Evolutionary conservation across 495 filamentous ascomycete genomes (phyloP).

Genomic region (Xylaria longipes): DNA sequence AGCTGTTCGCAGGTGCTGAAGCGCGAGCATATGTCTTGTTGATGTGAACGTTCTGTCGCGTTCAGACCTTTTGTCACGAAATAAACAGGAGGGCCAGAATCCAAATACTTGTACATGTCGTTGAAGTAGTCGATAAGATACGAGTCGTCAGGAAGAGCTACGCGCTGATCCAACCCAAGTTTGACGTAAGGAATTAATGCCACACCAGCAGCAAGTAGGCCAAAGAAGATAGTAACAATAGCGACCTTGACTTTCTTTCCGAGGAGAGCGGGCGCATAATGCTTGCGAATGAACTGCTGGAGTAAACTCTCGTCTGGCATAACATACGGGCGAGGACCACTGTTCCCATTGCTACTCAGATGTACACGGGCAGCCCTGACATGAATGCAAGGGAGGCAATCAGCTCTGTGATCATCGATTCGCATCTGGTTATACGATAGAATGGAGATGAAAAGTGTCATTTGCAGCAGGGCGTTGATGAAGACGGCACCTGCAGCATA

Average conservation of each 20-base stretch:
- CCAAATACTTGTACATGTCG: conserved; percentile 91
- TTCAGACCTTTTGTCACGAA: conserved; percentile 89
- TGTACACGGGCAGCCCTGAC: conserved; percentile 68
- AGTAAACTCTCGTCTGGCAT: conserved; percentile 79
- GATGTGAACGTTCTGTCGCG: conserved; percentile 71
- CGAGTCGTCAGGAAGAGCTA: conserved; percentile 89
- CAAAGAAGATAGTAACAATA: conserved; percentile 81
- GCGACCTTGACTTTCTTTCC: conserved; percentile 76
- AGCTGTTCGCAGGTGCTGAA: conserved; percentile 85
- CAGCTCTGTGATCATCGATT: conserved; percentile 84
- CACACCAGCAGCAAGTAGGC: conserved; percentile 82
- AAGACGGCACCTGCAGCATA: conserved; percentile 97
- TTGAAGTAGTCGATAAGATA: conserved; percentile 96
- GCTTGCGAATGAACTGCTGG: conserved; percentile 84
- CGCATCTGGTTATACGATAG: conserved; percentile 88
- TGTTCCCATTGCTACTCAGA: conserved; percentile 44
- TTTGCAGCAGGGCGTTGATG: conserved; percentile 92
- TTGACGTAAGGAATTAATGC: conserved; percentile 83
- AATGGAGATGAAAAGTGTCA: conserved; percentile 95
- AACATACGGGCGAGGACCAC: conserved; percentile 59
- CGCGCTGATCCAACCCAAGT: conserved; percentile 91
- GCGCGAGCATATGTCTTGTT: conserved; percentile 87
- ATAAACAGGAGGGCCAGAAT: conserved; percentile 91
- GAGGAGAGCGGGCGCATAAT: conserved; percentile 83
- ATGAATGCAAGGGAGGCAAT: conserved; percentile 89